Conservation (phyloP, 371 early-diverging fungal species). For the Mortierella sp. region DNA sequence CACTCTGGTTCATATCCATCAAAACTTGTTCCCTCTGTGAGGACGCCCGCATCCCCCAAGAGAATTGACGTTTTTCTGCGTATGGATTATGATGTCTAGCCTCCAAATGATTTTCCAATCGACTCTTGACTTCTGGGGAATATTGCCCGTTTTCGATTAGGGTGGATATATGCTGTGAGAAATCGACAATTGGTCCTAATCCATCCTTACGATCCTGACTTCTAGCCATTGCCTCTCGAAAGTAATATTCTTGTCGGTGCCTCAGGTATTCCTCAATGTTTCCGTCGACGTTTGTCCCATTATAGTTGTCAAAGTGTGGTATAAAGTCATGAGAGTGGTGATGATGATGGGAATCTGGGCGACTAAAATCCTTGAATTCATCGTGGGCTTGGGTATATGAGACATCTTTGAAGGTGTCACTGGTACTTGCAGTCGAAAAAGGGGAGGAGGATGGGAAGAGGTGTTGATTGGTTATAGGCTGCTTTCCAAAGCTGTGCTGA, state of each 20-base stretch:
- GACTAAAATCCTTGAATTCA: constrained; percentile 1
- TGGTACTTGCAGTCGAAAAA: constrained; percentile 14
- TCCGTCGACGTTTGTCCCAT: background rate
- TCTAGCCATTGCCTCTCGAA: constrained; percentile 32
- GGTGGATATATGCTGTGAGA: constrained; percentile 10
- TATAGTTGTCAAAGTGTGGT: constrained; percentile 11
- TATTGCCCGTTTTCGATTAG: background rate
- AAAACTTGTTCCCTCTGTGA: constrained; percentile 47
- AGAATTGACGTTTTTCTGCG: constrained; percentile 4
- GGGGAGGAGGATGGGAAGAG: constrained; percentile 29
- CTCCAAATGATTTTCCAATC: constrained; percentile 17
- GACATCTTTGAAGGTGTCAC: background rate
- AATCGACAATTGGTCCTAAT: constrained; percentile 48
- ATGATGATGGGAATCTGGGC: background rate
- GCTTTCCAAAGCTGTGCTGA: background rate
- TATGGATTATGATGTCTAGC: constrained; percentile 26
- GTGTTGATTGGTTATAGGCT: constrained; percentile 8
- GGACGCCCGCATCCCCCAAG: constrained; percentile 14
- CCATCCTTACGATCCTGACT: constrained; percentile 47
- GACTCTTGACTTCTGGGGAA: background rate
- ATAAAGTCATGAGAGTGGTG: constrained; percentile 4
- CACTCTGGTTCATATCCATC: constrained; percentile 23
- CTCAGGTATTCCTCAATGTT: constrained; percentile 35
- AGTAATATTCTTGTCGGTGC: constrained; percentile 45
- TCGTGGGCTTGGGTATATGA: constrained; percentile 7